These are phyloP conservation scores for Candida sp. DNA, from an alignment of 1,139 yeast genomes.

Conservation along the genomic window DNA sequence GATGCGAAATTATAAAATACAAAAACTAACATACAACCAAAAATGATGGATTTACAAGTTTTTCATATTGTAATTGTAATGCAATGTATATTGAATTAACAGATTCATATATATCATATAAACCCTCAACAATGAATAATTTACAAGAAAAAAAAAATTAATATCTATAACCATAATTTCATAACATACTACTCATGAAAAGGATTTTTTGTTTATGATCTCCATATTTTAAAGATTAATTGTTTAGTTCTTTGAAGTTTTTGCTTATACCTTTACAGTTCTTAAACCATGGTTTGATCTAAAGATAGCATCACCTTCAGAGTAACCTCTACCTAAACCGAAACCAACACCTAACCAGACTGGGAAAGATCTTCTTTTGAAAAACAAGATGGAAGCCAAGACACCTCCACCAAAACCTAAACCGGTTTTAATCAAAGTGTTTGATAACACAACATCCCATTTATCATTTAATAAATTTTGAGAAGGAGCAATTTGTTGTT, in stretches of 20 bases:
- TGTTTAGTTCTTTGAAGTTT: too few species aligned
- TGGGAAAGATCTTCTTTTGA: constrained; percentile 94
- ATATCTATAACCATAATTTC: constrained; percentile 2
- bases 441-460: constrained; percentile 97
- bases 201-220: neutral
- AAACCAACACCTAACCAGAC: constrained; percentile 97
- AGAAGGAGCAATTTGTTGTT: constrained; percentile 39
- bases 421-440: constrained; percentile 94
- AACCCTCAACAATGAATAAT: constrained; percentile 3
- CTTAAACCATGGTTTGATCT: constrained; percentile 76
- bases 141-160: constrained; percentile 3
- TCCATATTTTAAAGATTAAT: too few species aligned
- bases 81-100: neutral
- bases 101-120: neutral
- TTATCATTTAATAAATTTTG: constrained; percentile 76
- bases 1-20: neutral
- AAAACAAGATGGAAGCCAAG: constrained; percentile 83
- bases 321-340: constrained; percentile 95
- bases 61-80: neutral
- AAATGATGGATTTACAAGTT: neutral
- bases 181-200: neutral
- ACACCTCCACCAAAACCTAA: constrained; percentile 98
- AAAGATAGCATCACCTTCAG: constrained; percentile 97
- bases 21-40: neutral
- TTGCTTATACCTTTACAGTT: constrained; percentile 55